Base-by-base conservation (phyloP, 805 yeast genomes). In the Isabelozyma heimii region DNA sequence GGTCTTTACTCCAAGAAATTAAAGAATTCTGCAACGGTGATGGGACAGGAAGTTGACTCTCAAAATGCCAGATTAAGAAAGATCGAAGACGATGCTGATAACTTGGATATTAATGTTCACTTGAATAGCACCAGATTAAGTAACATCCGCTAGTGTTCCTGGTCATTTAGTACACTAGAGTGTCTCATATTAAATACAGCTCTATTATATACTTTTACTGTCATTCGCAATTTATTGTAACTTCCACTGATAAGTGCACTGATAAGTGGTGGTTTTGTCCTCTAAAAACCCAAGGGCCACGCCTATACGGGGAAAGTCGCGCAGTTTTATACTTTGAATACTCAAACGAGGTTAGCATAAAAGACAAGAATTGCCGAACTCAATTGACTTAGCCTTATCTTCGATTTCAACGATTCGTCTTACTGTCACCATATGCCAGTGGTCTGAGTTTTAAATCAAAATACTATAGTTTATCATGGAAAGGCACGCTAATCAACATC, bases 61-160 rank as follows among this genome's bases (percentile, higher is more conserved):
- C 99, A 92, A 69, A 91, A 89, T 62, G 66, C 66, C 26, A 83
- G 95, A 57, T 74, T 92, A 56, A 81, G 80, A 49, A 77, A 82
- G 52, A 85, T 94, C 55, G 92, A 89, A 58, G 91, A 89, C 56
- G 85, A 87, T 61, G 87, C 97, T 2, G 96, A 89, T 62, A 80
- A 81, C 47, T 76, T 91, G 62, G 97, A 92, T 66, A 85, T 89
- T 49, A 85, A 85, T 62, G 85, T 92, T 46, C 91, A 88, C 62
- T 73, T 86, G 70, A 89, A 88, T 62, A 85, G 86, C 33, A 78
- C 85, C 15, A 80, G 88, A 49, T 73, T 88, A 64, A 79, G 83
- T 43, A 75, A 81, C 54, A 81, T 82, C 45, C 67, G 76, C 38
- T 79, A 63, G 35, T 13, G n/a, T 30, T 30, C 35, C n/a, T 30